Conservation (phyloP, 495 filamentous ascomycete species). For the Penicillium steckii region DNA sequence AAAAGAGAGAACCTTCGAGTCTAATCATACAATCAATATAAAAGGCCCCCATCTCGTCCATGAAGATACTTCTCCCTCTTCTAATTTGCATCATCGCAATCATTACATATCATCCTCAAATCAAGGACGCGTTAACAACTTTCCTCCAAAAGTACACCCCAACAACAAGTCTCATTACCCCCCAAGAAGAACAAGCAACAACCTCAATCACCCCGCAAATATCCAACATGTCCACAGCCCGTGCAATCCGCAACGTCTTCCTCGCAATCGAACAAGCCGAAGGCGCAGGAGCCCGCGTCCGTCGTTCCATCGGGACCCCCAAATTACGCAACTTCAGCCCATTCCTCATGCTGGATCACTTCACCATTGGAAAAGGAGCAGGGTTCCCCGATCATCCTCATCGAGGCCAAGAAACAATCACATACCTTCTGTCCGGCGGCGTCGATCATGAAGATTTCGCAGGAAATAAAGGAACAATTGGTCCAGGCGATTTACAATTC, state of each 20-base stretch:
- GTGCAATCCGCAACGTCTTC: constrained; percentile 78
- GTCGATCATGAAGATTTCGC: constrained; percentile 97
- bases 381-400: constrained; percentile 89
- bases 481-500: constrained; percentile 87
- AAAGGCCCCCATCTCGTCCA: constrained; percentile 30
- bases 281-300: constrained; percentile 84
- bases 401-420: constrained; percentile 82
- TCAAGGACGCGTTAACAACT: constrained; percentile 16
- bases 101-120: constrained; percentile 25
- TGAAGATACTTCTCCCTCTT: constrained; percentile 44
- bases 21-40: constrained; percentile 23
- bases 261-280: constrained; percentile 84
- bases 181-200: constrained; percentile 9
- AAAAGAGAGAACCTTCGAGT: constrained; percentile 23
- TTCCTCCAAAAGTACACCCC: constrained; percentile 19
- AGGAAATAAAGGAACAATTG: constrained; percentile 82
- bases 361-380: constrained; percentile 73
- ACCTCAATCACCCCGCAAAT: constrained; percentile 18
- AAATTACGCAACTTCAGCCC: constrained; percentile 84
- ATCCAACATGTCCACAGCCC: constrained; percentile 64
- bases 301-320: constrained; percentile 83
- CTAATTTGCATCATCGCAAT: constrained; percentile 46
- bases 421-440: constrained; percentile 78
- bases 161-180: constrained; percentile 14
- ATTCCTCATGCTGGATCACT: constrained; percentile 98